A percentile compares a stretch with the other conserved stretches of the same genome.
Conservation (phyloP, 2,329 filamentous ascomycete genomes). For the Fusarium sambucinum region DNA sequence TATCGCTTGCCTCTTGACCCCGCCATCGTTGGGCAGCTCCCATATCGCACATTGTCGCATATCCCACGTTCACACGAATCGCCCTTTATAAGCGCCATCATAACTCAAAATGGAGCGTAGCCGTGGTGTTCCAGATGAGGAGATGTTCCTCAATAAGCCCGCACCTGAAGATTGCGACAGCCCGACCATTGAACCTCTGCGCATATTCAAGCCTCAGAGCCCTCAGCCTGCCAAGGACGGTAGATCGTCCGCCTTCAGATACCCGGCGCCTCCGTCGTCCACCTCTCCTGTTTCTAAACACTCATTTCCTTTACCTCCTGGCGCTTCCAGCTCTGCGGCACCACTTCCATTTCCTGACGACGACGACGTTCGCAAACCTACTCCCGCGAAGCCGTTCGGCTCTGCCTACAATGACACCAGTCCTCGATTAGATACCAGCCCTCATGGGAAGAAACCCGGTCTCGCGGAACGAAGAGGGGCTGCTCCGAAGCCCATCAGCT, state of each 20-base stretch:
- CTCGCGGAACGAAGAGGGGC: conserved; percentile 86
- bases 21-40: conserved; percentile 29
- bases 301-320: conserved; percentile 73
- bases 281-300: conserved; percentile 62
- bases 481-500: conserved; percentile 84
- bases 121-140: conserved; percentile 79
- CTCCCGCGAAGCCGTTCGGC: conserved; percentile 60
- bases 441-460: conserved; percentile 70
- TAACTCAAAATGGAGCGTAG: conserved; percentile 61
- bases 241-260: conserved; percentile 58
- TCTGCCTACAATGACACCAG: conserved; percentile 63
- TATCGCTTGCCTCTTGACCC: conserved; percentile 16
- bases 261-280: conserved; percentile 62
- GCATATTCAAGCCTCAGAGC: conserved; percentile 84
- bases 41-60: conserved; percentile 29
- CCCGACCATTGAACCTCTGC: conserved; percentile 84
- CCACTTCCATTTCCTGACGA: conserved; percentile 80
- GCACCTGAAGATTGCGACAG: conserved; percentile 70
- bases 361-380: conserved; percentile 65
- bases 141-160: conserved; percentile 82
- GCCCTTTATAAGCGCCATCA: conserved; percentile 13
- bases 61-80: conserved; percentile 3
- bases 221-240: conserved; percentile 65
- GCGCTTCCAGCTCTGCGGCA: conserved; percentile 76
- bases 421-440: conserved; percentile 67